Evolutionary conservation across 2,329 filamentous ascomycete genomes (phyloP), one percentile per base, ranked within the genome.

Genomic region (Lachnellula arida): DNA sequence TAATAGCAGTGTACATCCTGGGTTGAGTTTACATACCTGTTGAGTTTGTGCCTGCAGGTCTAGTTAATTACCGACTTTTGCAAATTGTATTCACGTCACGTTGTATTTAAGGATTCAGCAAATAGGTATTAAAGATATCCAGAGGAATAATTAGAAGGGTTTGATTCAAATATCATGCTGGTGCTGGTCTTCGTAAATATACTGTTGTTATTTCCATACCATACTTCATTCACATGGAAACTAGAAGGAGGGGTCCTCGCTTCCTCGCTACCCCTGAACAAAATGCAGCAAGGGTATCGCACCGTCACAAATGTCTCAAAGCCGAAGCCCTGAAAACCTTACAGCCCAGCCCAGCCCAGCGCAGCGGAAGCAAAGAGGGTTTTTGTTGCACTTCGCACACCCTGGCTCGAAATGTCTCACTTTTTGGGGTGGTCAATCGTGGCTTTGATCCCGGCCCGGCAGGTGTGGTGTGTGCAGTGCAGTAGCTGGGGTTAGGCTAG

Each of bases 1-100:
- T 66, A 80, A 84, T 60, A 73, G 78, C 2, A 82, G 79, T 0
- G 81, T 80, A 0, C 80, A 83, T 61, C 80, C 81, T 0, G 81
- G 77, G 0, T 63, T 84, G 62, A 75, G 75, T 1, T 66, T 83
- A 25, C 80, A n/a, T n/a, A n/a, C n/a, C 80, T 0, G 70, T 80
- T 23, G 80, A 80, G 0, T 73, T 77, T 60, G 69, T 76, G 3
- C 69, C 72, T 2, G 71, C 75, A 64, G 0, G 72, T 76, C 0
- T 60, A 67, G 57, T 63, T 82, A 23, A n/a, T n/a, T n/a, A n/a
- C 81, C 79, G 0, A 78, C 81, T 0, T 78, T 71, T 83, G 71
- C 80, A 84, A 62, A 74, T 84, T 49, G 76, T 83, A 8, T 80
- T 79, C 0, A 75, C 72, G 5, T n/a, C n/a, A n/a, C n/a, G n/a